phyloP scores from a whole-genome alignment of 768 basidiomycete genomes.

The Kwoniella dejecticola region DNA sequence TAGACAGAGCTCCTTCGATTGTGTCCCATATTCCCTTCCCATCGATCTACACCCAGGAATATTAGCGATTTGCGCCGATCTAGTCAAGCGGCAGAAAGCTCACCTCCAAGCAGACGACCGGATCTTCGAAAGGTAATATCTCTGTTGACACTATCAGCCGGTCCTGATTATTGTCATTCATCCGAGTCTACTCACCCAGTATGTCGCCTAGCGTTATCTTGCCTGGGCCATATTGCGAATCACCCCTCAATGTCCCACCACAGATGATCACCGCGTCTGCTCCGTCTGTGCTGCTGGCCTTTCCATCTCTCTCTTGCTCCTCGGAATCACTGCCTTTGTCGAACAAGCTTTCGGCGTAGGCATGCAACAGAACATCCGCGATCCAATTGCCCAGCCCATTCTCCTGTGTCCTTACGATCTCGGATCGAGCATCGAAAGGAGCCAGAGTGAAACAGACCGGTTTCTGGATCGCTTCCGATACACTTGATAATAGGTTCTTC shows the following conservation, averaged over 20 bases:
- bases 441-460: constrained; percentile 73
- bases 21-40: constrained; percentile 78
- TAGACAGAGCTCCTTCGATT: constrained; percentile 70
- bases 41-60: constrained; percentile 54
- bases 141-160: constrained; percentile 56
- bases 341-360: constrained; percentile 59
- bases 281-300: constrained; percentile 58
- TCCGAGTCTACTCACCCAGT: constrained; percentile 53
- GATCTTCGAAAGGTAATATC: constrained; percentile 85
- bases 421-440: constrained; percentile 71
- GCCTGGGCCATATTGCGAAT: constrained; percentile 80
- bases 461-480: constrained; percentile 69
- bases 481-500: constrained; percentile 66
- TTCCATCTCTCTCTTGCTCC: not conserved
- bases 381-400: constrained; percentile 70
- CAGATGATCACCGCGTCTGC: constrained; percentile 80
- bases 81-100: constrained; percentile 36
- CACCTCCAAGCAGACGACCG: constrained; percentile 75
- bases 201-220: constrained; percentile 80
- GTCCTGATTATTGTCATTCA: not conserved
- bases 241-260: constrained; percentile 82
- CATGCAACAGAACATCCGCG: constrained; percentile 77
- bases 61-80: not conserved
- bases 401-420: constrained; percentile 73
- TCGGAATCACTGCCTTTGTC: constrained; percentile 60